Base-by-base conservation (phyloP, 139 green algal species). In the Microglena sp. region DNA sequence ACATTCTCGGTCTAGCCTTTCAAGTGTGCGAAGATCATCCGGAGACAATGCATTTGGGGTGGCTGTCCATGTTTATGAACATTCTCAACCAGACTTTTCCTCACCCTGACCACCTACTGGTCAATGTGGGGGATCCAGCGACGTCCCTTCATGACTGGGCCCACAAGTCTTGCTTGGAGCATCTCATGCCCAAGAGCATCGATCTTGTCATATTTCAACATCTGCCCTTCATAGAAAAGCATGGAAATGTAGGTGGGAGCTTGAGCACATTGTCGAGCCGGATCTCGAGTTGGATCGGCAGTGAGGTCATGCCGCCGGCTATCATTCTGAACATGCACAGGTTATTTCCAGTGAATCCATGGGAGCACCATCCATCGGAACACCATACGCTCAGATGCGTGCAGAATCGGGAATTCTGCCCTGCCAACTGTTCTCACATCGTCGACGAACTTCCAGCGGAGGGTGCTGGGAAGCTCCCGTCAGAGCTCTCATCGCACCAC, bases 1-100 rank as follows among this genome's bases (percentile, higher is more conserved):
- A n/a, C n/a, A n/a, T n/a, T n/a, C n/a, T n/a, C n/a, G n/a, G n/a
- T n/a, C n/a, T n/a, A n/a, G n/a, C n/a, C n/a, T n/a, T n/a, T n/a
- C n/a, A n/a, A n/a, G n/a, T n/a, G n/a, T n/a, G n/a, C n/a, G n/a
- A n/a, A n/a, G n/a, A n/a, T n/a, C n/a, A n/a, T n/a, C n/a, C n/a
- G n/a, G n/a, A n/a, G n/a, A 69, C n/a, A 6, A 50, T 11, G 7
- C 15, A 5, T 15, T 46, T 22, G 30, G 45, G 53, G 6, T 60
- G 53, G 53, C 53, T 60, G 18, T 33, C 53, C 24, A 28, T 28
- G 7, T 60, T 60, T 26, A 60, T 60, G 53, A 22, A 60, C 53
- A 26, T 60, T 6, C 27, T 60, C 24, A 60, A 60, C 15, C 7
- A 22, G 24, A 60, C 53, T 6, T 60, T 22, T 22, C 53, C 53